These are phyloP conservation scores for Pythium phragmiticola DNA, from an alignment of 352 stramenopile species.

Conservation along the genomic window DNA sequence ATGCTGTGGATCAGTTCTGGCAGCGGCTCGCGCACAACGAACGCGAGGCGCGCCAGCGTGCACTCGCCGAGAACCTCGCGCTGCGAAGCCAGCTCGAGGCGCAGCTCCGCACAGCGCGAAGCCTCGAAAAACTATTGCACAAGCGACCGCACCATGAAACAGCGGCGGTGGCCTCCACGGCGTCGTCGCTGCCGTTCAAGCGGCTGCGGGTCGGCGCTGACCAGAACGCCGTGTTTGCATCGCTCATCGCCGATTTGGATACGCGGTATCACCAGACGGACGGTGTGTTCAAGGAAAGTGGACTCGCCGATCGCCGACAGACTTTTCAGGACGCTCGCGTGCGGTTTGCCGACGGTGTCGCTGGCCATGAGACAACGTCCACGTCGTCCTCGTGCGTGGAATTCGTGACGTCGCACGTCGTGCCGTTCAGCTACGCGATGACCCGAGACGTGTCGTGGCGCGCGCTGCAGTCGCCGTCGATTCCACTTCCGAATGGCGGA, in stretches of 20 bases:
- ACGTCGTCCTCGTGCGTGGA: slow-evolving; percentile 4
- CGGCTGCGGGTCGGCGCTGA: neutral
- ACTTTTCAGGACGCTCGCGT: neutral
- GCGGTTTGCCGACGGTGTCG: too few relatives aligned
- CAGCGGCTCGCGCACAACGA: slow-evolving; percentile 2
- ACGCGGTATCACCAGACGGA: slow-evolving; percentile 1
- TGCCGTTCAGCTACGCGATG: slow-evolving; percentile 6
- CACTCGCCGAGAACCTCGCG: slow-evolving; percentile 11
- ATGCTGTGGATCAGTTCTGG: slow-evolving; percentile 7
- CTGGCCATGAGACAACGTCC: too few relatives aligned
- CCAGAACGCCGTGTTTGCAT: slow-evolving; percentile 5
- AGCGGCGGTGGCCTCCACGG: neutral
- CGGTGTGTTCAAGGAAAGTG: neutral
- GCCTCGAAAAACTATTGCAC: slow-evolving; percentile 4
- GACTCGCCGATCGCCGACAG: neutral
- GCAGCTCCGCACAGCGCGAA: slow-evolving; percentile 6
- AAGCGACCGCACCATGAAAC: slow-evolving; percentile 11
- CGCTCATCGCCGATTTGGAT: slow-evolving; percentile 1
- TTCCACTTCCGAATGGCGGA: slow-evolving; percentile 8
- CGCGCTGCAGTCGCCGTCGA: neutral
- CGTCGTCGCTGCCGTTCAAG: neutral
- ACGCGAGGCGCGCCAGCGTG: neutral
- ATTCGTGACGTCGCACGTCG: slow-evolving; percentile 8
- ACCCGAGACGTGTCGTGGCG: slow-evolving; percentile 11
- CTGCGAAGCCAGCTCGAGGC: slow-evolving; percentile 11